Conservation (phyloP, 2,329 filamentous ascomycete genomes). For the Talaromyces sp. region DNA sequence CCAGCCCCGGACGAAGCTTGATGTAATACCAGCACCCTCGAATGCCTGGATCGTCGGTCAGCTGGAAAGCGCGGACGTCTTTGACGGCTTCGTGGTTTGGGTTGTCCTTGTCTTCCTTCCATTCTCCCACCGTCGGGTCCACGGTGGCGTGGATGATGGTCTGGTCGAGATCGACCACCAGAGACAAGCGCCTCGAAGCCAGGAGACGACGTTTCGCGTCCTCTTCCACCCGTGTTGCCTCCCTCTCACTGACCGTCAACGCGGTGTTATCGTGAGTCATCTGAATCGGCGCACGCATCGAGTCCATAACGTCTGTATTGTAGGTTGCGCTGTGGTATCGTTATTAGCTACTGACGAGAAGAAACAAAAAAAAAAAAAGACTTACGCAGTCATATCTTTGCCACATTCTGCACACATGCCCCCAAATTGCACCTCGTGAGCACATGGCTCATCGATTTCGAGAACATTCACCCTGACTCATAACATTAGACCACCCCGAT, state of each 20-base stretch:
- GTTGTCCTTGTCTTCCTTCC: slow-evolving; percentile 81
- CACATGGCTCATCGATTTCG: slow-evolving; percentile 83
- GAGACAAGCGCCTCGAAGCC: slow-evolving; percentile 72
- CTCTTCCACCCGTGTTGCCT: slow-evolving; percentile 76
- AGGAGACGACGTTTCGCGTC: slow-evolving; percentile 80
- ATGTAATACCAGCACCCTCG: slow-evolving; percentile 94
- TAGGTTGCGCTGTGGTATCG: slow-evolving; percentile 55
- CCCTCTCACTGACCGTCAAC: slow-evolving; percentile 74
- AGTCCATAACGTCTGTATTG: slow-evolving; percentile 72
- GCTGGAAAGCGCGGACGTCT: slow-evolving; percentile 80
- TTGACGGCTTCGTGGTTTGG: slow-evolving; percentile 89
- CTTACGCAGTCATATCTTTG: slow-evolving; percentile 84
- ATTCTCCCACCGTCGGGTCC: slow-evolving; percentile 91
- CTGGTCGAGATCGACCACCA: slow-evolving; percentile 96
- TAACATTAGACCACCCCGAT: background rate
- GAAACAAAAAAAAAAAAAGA: background rate
- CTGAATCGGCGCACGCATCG: slow-evolving; percentile 83
- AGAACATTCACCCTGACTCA: slow-evolving; percentile 51
- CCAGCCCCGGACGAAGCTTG: slow-evolving; percentile 84
- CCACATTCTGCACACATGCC: slow-evolving; percentile 89
- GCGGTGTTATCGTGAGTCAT: slow-evolving; percentile 90
- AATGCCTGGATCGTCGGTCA: slow-evolving; percentile 75
- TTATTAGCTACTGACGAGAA: background rate
- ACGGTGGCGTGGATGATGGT: slow-evolving; percentile 98
- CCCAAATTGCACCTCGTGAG: slow-evolving; percentile 84